phyloP scores from a whole-genome alignment of 1,284 basidiomycete species.

The Microbotryum silenes-acaulis region DNA sequence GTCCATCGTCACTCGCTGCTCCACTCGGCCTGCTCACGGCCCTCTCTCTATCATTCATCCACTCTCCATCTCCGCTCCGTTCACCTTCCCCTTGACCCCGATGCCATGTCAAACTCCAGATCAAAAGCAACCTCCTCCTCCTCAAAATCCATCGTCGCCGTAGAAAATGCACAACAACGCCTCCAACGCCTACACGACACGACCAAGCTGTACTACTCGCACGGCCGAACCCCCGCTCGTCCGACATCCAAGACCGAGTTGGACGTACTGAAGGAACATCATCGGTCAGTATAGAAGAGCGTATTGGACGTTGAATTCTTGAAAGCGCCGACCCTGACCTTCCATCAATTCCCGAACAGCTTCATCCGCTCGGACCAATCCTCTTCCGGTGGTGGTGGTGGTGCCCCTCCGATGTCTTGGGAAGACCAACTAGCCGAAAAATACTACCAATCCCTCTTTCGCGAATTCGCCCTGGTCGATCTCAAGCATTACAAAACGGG shows the following conservation, averaged over 20 bases:
- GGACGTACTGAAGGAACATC: conserved; percentile 46
- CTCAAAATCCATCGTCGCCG: too few species aligned
- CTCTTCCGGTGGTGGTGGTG: conserved; percentile 1
- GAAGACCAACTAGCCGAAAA: conserved; percentile 61
- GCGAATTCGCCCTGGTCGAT: conserved; percentile 88
- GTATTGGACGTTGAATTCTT: background rate
- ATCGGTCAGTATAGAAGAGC: conserved; percentile 36
- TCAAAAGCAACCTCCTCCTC: too few species aligned
- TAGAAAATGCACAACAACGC: conserved; percentile 21
- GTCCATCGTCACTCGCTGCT: too few species aligned
- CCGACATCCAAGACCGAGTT: conserved; percentile 40
- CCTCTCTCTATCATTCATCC: too few species aligned
- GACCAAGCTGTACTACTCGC: conserved; percentile 1
- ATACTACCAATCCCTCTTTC: conserved; percentile 76
- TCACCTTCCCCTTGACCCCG: too few species aligned
- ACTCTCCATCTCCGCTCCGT: too few species aligned
- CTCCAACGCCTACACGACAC: conserved; percentile 14
- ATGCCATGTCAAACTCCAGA: too few species aligned
- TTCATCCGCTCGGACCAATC: conserved; percentile 54
- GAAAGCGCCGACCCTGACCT: background rate
- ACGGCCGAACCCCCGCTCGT: background rate
- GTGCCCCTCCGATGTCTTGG: conserved; percentile 18
- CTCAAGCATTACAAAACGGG: conserved; percentile 89
- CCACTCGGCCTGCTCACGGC: too few species aligned
- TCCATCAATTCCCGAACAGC: conserved; percentile 44